These are phyloP conservation scores for Ceratonia siliqua DNA, from an alignment of 306 rosid genomes.

Conservation along the genomic window DNA sequence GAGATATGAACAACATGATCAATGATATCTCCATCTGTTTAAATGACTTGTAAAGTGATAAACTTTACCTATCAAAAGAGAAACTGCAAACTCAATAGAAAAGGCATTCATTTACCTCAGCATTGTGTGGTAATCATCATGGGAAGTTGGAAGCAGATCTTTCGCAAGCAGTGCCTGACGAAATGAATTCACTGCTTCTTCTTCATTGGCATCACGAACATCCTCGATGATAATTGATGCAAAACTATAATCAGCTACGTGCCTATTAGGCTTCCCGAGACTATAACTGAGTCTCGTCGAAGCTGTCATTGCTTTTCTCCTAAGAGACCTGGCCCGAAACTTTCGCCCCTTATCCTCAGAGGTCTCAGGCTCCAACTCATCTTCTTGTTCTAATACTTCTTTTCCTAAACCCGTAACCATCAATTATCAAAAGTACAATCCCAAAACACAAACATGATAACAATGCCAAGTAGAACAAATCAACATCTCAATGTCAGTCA, in stretches of 20 bases:
- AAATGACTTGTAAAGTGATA: neutral
- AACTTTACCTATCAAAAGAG: slow-evolving; percentile 23
- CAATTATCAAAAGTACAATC: neutral
- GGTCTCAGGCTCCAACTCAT: slow-evolving; percentile 67
- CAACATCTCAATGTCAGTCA: slow-evolving; percentile 23
- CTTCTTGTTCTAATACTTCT: slow-evolving; percentile 54
- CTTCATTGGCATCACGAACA: slow-evolving; percentile 92
- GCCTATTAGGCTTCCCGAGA: slow-evolving; percentile 69
- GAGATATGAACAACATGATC: slow-evolving; percentile 4
- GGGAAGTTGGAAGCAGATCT: slow-evolving; percentile 73
- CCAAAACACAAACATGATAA: neutral
- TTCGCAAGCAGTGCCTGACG: slow-evolving; percentile 57
- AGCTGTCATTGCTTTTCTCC: slow-evolving; percentile 69
- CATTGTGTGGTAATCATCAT: slow-evolving; percentile 91
- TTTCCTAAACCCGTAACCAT: slow-evolving; percentile 50
- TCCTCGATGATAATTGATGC: slow-evolving; percentile 72
- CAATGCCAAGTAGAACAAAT: slow-evolving; percentile 3
- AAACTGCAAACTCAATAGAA: slow-evolving; percentile 11
- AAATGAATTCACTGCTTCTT: slow-evolving; percentile 69
- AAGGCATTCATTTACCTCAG: slow-evolving; percentile 58
- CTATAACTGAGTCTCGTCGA: slow-evolving; percentile 58
- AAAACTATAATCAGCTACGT: slow-evolving; percentile 70
- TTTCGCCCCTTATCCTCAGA: slow-evolving; percentile 89
- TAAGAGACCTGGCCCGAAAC: slow-evolving; percentile 68
- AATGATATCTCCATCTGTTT: slow-evolving; percentile 5